Percentiles rank a stretch among this genome's conserved stretches.
Evolutionary conservation across 2,329 filamentous ascomycete species (phyloP).

Genomic region (Cytospora schulzeri): DNA sequence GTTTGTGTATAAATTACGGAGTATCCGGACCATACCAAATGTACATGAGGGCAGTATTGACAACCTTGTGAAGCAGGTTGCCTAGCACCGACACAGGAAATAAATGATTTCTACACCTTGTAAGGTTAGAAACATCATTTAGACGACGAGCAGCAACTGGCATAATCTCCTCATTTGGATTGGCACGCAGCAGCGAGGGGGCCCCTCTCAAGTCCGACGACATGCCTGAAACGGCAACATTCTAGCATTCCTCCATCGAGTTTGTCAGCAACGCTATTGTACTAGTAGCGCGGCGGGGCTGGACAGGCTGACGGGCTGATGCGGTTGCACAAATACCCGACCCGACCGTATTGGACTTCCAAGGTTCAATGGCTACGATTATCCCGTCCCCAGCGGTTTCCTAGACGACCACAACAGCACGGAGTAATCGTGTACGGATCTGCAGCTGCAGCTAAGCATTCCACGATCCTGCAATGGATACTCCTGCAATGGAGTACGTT

Average conservation of each 20-base stretch:
- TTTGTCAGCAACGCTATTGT: conserved; percentile 14
- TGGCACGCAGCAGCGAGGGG: not conserved
- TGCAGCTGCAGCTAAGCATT: not conserved
- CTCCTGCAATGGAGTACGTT: not conserved
- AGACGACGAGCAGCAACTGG: not conserved
- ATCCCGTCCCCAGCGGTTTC: not conserved
- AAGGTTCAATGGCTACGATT: not conserved
- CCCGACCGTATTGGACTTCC: not conserved
- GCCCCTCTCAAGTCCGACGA: not conserved
- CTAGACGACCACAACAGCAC: not conserved
- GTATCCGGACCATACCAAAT: not conserved
- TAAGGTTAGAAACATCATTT: not conserved
- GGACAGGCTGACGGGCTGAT: conserved; percentile 1
- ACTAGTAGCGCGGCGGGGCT: not conserved
- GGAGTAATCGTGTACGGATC: not conserved
- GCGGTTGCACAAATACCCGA: not conserved
- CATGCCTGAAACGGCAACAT: not conserved
- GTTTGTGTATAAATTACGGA: not conserved
- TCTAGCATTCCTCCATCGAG: not conserved
- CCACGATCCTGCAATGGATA: not conserved
- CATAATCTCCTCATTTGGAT: not conserved
- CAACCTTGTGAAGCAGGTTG: too few species aligned
- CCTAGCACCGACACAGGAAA: too few species aligned
- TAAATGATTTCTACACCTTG: too few species aligned
- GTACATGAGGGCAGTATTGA: too few species aligned